Base-by-base conservation (phyloP, 495 filamentous ascomycete species). In the Neurospora tetraspora region DNA sequence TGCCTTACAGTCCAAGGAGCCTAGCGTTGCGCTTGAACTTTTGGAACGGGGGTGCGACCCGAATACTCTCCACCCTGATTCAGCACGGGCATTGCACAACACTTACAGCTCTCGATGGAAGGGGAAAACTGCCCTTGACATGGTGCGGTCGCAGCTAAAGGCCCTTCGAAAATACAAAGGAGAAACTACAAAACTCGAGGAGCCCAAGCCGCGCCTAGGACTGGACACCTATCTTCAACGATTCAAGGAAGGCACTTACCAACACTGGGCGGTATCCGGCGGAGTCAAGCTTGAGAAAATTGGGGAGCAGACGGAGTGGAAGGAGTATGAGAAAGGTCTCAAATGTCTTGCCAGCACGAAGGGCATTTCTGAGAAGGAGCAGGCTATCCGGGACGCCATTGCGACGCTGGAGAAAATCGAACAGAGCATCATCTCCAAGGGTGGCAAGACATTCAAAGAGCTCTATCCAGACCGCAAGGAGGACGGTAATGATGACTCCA, bases 381-480 rank as follows among this genome's bases (percentile, higher is more conserved):
- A 76, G 3, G 86, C 83, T 2, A 81, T 92, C 39, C 38, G 81
- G 12, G 78, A 81, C 10, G 74, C 89, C 8, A 80, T 88, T 43
- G 71, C 72, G 0, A 82, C 88, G 4, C 86, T 89, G 39, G 81
- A 89, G 73, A 76, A 83, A 34, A 77, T 91, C 5, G 87, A 91
- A 74, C 71, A 78, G 1, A 75, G 79, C 1, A 78, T 95, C 45
- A 39, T 90, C 5, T 80, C 79, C 14, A 85, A 81, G 45, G 88
- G 85, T 0, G 92, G 88, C 16, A 93, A 93, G 78, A 86, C 87
- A 0, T 93, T 90, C 76, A 68, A 77, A 23, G 86, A 94, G 71
- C 79, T 91, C 23, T 81, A 89, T 78, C 91, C 92, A 0, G 83
- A 89, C 1, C 79, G 82, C 39, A 71, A 80, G 10, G 68, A 61